Base-by-base conservation (phyloP, 768 basidiomycete species). In the Leucocoprinus leucothites region DNA sequence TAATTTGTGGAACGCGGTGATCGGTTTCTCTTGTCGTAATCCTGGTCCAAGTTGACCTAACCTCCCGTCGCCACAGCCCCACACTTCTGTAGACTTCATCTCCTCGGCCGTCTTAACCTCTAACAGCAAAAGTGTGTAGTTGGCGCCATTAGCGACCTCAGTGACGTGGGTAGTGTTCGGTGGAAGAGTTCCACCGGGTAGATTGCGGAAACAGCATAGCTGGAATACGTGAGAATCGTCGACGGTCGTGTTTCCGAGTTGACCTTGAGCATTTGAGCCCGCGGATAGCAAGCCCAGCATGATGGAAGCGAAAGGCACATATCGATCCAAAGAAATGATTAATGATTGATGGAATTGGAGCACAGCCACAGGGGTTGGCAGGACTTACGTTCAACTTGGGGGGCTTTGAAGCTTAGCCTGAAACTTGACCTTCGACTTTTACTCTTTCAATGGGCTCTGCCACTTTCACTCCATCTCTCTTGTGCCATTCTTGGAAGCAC, bases 91-190 rank as follows among this genome's bases (percentile, higher is more conserved):
- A 14, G 43, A 9, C 14, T 48, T 59, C 25, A 16, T 26, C 11
- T 63, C 65, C 38, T 57, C 48, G 19, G 45, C 36, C 11, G 65
- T 66, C n/a, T 59, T 56, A 7, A 49, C 25, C 55, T 74, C 71
- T n/a, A 90, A 65, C 11, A 96, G 76, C 6, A 84, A 65, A 0
- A 96, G 67, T 0, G 93, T 86, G 63, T 96, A 94, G 58, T 91
- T 92, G 2, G 90, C 86, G 1, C 94, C 89, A 45, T 79, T 80
- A 1, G 80, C 81, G 59, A 96, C 65, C 19, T 82, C 68, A 7
- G 78, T 13, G 21, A 93, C 66, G 43, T 61, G 51, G 14, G 56
- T 47, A 8, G 68, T 64, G 21, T 63, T 60, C 16, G 51, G 19
- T n/a, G 77, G 75, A 19, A 77, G 58, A 14, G 56, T 56, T 26